Evolutionary conservation across 371 early-diverging fungal genomes (phyloP).

Genomic region (Amoeboaphelidium occidentale): DNA sequence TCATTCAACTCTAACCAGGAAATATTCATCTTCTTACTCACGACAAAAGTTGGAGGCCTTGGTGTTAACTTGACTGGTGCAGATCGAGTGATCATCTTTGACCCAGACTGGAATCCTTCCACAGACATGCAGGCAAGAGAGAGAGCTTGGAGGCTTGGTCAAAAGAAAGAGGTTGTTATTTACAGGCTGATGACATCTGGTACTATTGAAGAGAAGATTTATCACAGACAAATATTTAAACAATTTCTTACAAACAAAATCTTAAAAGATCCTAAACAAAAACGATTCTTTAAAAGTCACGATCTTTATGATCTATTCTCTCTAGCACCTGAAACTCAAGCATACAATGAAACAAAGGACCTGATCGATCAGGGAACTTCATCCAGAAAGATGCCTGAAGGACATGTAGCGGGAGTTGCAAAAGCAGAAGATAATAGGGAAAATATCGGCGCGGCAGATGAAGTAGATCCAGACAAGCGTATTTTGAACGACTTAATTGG

Average conservation of each 20-base stretch:
- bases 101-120: slow-evolving; percentile 98
- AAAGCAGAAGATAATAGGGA: background rate
- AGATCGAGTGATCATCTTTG: slow-evolving; percentile 80
- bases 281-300: slow-evolving; percentile 62
- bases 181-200: slow-evolving; percentile 90
- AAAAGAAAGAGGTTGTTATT: slow-evolving; percentile 67
- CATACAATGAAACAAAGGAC: background rate
- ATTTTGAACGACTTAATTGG: background rate
- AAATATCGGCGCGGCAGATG: background rate
- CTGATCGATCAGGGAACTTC: background rate
- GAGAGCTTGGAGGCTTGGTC: slow-evolving; percentile 89
- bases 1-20: slow-evolving; percentile 43
- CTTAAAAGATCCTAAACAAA: slow-evolving; percentile 68
- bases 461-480: background rate
- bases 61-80: slow-evolving; percentile 92
- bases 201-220: slow-evolving; percentile 95
- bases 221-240: slow-evolving; percentile 92
- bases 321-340: slow-evolving; percentile 12
- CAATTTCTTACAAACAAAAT: slow-evolving; percentile 86
- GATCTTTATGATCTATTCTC: slow-evolving; percentile 64
- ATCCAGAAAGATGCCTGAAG: background rate
- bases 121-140: slow-evolving; percentile 91
- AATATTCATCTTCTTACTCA: slow-evolving; percentile 73
- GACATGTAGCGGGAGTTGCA: background rate
- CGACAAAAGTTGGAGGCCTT: slow-evolving; percentile 90